These are phyloP conservation scores for Francoa sonchifolia DNA, from an alignment of 441 rosid genomes.

Conservation along the genomic window DNA sequence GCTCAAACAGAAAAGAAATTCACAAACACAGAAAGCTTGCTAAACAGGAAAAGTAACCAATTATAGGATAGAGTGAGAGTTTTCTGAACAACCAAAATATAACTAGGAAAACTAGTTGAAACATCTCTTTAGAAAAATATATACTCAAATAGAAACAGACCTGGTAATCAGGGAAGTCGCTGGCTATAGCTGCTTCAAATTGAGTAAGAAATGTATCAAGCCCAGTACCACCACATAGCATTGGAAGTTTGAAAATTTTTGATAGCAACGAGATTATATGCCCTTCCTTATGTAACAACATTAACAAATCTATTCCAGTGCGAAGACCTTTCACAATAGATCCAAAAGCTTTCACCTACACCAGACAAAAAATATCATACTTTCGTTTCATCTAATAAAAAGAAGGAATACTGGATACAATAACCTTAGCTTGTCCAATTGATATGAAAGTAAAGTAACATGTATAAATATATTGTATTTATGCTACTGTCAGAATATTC, in stretches of 20 bases:
- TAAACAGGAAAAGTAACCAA: neutral
- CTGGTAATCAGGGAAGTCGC: conserved; percentile 84
- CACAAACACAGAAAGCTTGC: neutral
- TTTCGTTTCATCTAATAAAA: too few relatives aligned
- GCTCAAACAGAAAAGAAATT: too few relatives aligned
- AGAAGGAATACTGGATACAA: too few relatives aligned
- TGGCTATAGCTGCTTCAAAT: conserved; percentile 78
- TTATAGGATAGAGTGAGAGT: too few relatives aligned
- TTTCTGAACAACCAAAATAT: neutral
- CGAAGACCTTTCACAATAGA: conserved; percentile 81
- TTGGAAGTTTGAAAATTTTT: conserved; percentile 51
- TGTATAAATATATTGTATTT: too few relatives aligned
- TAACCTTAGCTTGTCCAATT: too few relatives aligned
- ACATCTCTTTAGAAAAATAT: neutral
- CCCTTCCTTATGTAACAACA: conserved; percentile 41
- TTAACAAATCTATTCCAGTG: conserved; percentile 58
- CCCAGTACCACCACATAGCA: conserved; percentile 42
- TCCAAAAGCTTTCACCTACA: conserved; percentile 76
- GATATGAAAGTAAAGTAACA: too few relatives aligned
- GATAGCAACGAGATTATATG: conserved; percentile 27
- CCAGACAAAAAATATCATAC: conserved; percentile 1
- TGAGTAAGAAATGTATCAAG: conserved; percentile 58
- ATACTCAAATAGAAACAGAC: conserved; percentile 25
- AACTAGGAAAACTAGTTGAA: neutral
- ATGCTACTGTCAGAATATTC: too few relatives aligned